phyloP scores from a whole-genome alignment of 1,139 yeast genomes.

The Sugiyamaella neomexicana region DNA sequence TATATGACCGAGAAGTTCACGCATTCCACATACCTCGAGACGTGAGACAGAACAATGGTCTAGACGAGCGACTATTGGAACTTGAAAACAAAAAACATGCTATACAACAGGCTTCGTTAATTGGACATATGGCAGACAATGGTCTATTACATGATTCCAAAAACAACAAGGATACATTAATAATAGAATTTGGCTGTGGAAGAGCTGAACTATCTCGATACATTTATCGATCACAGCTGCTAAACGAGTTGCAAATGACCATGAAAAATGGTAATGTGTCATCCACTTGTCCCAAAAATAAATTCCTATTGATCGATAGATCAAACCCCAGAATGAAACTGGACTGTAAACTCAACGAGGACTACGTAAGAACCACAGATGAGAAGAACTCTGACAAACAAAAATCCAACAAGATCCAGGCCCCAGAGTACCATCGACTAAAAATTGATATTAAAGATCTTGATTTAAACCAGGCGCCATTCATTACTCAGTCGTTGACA shows the following conservation, averaged over 20 bases:
- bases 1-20: conserved; percentile 27
- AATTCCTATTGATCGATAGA: conserved; percentile 71
- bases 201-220: conserved; percentile 79
- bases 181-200: conserved; percentile 88
- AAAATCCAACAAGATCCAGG: conserved; percentile 3
- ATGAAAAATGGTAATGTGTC: not conserved
- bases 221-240: conserved; percentile 51
- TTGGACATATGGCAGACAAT: conserved; percentile 61
- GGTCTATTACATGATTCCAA: conserved; percentile 40
- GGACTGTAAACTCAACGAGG: conserved; percentile 65
- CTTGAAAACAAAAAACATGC: conserved; percentile 71
- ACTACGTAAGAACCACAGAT: conserved; percentile 38
- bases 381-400: conserved; percentile 27
- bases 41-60: conserved; percentile 32
- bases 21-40: conserved; percentile 23
- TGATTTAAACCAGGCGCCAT: conserved; percentile 50
- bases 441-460: conserved; percentile 81
- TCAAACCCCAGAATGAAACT: conserved; percentile 76
- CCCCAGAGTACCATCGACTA: conserved; percentile 52
- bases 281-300: conserved; percentile 26
- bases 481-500: conserved; percentile 1
- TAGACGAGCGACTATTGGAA: conserved; percentile 48
- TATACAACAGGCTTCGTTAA: conserved; percentile 75
- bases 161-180: conserved; percentile 40
- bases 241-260: conserved; percentile 16